These are phyloP conservation scores for Citeromyces nyonsensis DNA, from an alignment of 805 yeast species.

Conservation along the genomic window DNA sequence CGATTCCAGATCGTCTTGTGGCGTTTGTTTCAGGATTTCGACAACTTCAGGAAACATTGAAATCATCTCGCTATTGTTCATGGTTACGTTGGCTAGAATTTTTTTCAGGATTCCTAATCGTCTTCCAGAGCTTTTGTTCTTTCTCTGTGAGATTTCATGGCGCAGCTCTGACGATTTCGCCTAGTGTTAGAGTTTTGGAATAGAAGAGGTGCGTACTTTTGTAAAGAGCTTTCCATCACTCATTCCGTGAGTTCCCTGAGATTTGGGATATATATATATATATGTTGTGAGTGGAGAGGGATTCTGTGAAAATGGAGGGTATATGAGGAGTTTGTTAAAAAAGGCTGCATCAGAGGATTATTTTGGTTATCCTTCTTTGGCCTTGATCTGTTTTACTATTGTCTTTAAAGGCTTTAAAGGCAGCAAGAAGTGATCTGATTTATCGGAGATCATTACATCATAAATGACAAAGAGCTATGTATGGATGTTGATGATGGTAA, in stretches of 20 bases:
- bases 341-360: too few species aligned
- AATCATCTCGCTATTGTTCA: constrained; percentile 69
- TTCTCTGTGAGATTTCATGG: constrained; percentile 21
- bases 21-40: constrained; percentile 23
- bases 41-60: constrained; percentile 49
- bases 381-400: too few species aligned
- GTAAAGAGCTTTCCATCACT: background rate
- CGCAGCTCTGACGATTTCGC: constrained; percentile 14
- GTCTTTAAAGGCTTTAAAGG: too few species aligned
- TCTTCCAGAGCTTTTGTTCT: constrained; percentile 16
- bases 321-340: too few species aligned
- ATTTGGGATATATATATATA: too few species aligned
- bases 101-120: constrained; percentile 43
- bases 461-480: too few species aligned
- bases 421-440: background rate
- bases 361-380: too few species aligned
- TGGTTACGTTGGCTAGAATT: constrained; percentile 68
- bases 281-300: too few species aligned
- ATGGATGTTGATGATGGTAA: too few species aligned
- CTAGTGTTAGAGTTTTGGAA: background rate
- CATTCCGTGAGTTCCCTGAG: background rate
- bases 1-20: constrained; percentile 43
- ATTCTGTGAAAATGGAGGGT: too few species aligned
- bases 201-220: background rate
- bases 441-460: background rate